Percentiles rank a stretch among this genome's conserved stretches.
These are phyloP conservation scores for Pseudomonodictys pantanalensis DNA, from an alignment of 495 filamentous ascomycete genomes.

Conservation along the genomic window DNA sequence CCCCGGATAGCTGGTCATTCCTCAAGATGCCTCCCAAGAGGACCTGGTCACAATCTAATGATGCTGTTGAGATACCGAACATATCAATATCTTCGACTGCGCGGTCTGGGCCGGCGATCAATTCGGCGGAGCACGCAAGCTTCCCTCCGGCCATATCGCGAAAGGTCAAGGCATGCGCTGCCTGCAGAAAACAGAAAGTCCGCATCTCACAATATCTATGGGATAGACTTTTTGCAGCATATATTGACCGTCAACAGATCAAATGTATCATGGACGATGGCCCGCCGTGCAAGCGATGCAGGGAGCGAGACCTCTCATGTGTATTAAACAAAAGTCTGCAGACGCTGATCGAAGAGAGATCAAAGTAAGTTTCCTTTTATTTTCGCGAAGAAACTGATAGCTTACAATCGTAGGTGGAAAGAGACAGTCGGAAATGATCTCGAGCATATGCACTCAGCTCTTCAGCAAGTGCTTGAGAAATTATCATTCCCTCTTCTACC, in stretches of 20 bases:
- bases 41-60: conserved; percentile 22
- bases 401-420: conserved; percentile 38
- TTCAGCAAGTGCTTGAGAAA: conserved; percentile 29
- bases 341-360: conserved; percentile 49
- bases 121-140: background rate
- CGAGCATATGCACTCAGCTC: conserved; percentile 16
- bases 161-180: conserved; percentile 55
- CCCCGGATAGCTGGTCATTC: background rate
- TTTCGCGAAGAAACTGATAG: background rate
- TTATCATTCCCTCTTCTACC: conserved; percentile 35
- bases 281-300: conserved; percentile 49
- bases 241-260: conserved; percentile 34
- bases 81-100: conserved; percentile 2
- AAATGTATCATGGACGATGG: conserved; percentile 52
- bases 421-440: conserved; percentile 32
- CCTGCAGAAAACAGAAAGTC: conserved; percentile 55
- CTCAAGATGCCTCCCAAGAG: conserved; percentile 24
- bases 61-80: background rate
- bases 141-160: conserved; percentile 52
- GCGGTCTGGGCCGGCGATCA: background rate
- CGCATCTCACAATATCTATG: conserved; percentile 17
- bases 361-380: conserved; percentile 1
- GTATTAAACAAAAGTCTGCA: conserved; percentile 57
- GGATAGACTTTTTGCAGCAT: background rate
- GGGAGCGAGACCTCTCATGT: conserved; percentile 52